These are phyloP conservation scores for Penicillium pancosmium DNA, from an alignment of 495 filamentous ascomycete species.

Conservation along the genomic window DNA sequence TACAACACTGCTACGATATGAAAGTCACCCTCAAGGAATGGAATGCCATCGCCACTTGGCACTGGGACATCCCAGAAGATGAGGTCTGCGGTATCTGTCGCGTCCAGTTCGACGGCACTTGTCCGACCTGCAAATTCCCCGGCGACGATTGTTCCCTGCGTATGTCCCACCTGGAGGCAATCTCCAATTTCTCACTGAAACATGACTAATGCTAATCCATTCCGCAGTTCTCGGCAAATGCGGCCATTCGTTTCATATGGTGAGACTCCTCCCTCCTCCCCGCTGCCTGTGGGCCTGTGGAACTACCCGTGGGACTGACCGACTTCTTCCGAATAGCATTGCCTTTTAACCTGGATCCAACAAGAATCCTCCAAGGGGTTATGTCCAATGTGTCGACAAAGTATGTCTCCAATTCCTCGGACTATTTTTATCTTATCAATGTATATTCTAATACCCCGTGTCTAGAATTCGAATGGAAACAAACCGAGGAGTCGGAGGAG, in stretches of 20 bases:
- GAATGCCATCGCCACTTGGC: slow-evolving; percentile 94
- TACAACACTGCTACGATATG: slow-evolving; percentile 53
- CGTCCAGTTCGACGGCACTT: slow-evolving; percentile 96
- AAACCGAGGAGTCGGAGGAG: slow-evolving; percentile 32
- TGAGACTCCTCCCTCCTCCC: slow-evolving; percentile 35
- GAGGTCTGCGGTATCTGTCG: slow-evolving; percentile 99
- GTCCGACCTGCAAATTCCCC: slow-evolving; percentile 96
- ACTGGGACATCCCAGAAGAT: slow-evolving; percentile 97
- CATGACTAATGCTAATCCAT: slow-evolving; percentile 2
- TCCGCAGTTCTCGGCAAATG: slow-evolving; percentile 86
- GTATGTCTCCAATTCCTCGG: slow-evolving; percentile 51
- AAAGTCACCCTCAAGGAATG: slow-evolving; percentile 92
- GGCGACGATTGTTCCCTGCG: slow-evolving; percentile 92
- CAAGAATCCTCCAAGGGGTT: slow-evolving; percentile 91
- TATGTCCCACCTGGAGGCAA: slow-evolving; percentile 46
- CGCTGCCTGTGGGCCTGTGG: not conserved
- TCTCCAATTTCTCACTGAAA: not conserved
- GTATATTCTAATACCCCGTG: not conserved
- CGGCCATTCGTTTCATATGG: slow-evolving; percentile 97
- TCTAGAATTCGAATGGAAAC: slow-evolving; percentile 72
- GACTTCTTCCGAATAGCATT: slow-evolving; percentile 65
- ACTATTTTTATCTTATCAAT: not conserved
- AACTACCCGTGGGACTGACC: slow-evolving; percentile 4
- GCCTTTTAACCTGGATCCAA: slow-evolving; percentile 92
- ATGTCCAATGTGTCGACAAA: slow-evolving; percentile 97